Evolutionary conservation across 768 basidiomycete genomes (phyloP), one percentile per base, ranked within the genome.

Genomic region (Rickenella mellea): DNA sequence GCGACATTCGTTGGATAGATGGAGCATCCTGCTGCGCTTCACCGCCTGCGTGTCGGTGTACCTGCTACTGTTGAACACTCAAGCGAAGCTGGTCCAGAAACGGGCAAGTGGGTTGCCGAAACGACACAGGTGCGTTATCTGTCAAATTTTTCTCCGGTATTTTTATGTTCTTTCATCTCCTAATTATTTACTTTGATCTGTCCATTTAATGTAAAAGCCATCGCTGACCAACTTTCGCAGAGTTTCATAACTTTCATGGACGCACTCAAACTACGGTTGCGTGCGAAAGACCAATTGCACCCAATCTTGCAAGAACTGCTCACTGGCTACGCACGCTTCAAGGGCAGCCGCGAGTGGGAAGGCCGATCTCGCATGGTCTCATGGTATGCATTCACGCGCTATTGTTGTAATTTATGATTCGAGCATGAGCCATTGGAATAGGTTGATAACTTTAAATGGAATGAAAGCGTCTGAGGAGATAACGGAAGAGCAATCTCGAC

Each of bases 241-340:
- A 85, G 81, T 58, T 99, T 98, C 48, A 98, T 99, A 50, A 98
- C 94, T 0, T 93, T 98, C 50, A 96, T 98, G 89, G 96, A 99
- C 52, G 94, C 92, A 1, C 70, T 98, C 21, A 93, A 92, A 55
- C 70, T 98, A 39, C 80, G 84, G 8, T 66, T 97, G 52, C 77
- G 91, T n/a, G 94, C 96, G 3, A 99, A 97, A 58, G 96, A 98
- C 54, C 91, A 96, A 53, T 70, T 99, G 2, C 93, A 98, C 58
- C 92, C 93, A 0, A 78, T 96, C 46, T 59, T 98, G 32, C 90
- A 94, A 49, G 96, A 94, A 51, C 77, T 99, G n/a, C 90, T 97
- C 50, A 87, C 85, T 1, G 83, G 88, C 5, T 97, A 92, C 57
- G 87, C 92, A 5, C 73, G 89, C 37, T 97, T 99, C 65, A 94